phyloP scores from a whole-genome alignment of 768 basidiomycete species.

The Phylloporus sp. region DNA sequence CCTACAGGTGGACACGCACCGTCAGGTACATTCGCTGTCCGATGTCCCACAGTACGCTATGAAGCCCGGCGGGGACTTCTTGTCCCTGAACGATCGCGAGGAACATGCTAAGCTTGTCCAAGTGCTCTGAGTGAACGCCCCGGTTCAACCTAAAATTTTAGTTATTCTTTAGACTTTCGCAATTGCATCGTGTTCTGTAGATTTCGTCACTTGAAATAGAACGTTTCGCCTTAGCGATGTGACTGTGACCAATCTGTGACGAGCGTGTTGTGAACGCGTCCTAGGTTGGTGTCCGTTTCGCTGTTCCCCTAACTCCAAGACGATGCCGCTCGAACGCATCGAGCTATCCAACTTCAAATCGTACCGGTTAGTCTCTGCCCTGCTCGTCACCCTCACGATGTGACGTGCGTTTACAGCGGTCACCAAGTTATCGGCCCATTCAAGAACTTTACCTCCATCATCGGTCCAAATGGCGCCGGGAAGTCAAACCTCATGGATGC shows the following conservation, averaged over 20 bases:
- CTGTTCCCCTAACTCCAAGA: conserved; percentile 19
- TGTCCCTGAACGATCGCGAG: conserved; percentile 21
- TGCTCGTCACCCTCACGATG: background rate
- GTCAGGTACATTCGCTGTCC: conserved; percentile 21
- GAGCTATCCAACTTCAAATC: conserved; percentile 98
- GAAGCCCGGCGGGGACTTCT: conserved; percentile 22
- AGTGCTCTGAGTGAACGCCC: conserved; percentile 17
- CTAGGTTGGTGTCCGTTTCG: conserved; percentile 12
- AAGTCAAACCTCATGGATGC: conserved; percentile 99
- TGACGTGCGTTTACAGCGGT: conserved; percentile 40
- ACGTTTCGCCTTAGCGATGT: too few relatives aligned
- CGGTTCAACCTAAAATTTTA: conserved; percentile 3
- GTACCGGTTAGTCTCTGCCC: conserved; percentile 53
- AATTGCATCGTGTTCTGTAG: background rate
- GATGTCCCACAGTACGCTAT: conserved; percentile 20
- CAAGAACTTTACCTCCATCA: conserved; percentile 90
- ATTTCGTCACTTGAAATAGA: background rate
- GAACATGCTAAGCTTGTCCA: conserved; percentile 13
- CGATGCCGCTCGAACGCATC: conserved; percentile 79
- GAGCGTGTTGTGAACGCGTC: conserved; percentile 23
- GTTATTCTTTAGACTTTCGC: conserved; percentile 9
- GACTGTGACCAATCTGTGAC: conserved; percentile 24
- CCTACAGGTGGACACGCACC: conserved; percentile 28
- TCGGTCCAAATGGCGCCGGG: conserved; percentile 98
- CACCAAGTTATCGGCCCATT: conserved; percentile 89